Evolutionary conservation across 768 basidiomycete species (phyloP).

Genomic region (Hemileccinum rubropunctum): DNA sequence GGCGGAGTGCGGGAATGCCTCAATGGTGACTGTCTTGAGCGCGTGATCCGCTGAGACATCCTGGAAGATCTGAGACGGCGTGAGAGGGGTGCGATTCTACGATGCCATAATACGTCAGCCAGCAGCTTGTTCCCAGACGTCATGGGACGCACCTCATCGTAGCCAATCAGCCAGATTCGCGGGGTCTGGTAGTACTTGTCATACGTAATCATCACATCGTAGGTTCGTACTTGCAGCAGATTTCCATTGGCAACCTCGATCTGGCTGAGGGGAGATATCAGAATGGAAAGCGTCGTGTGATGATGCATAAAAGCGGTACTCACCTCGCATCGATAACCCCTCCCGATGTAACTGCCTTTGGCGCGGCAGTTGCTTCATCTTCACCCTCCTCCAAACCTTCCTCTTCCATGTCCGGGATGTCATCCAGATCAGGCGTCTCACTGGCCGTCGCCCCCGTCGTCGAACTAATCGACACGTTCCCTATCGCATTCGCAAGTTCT

Average conservation of each 20-base stretch:
- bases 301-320: constrained; percentile 14
- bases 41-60: constrained; percentile 98
- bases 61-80: constrained; percentile 90
- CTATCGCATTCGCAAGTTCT: constrained; percentile 43
- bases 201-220: constrained; percentile 99
- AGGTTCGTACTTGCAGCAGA: constrained; percentile 92
- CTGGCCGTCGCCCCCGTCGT: constrained; percentile 33
- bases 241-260: constrained; percentile 73
- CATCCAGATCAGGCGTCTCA: constrained; percentile 90
- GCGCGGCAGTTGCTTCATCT: constrained; percentile 80
- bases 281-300: background rate
- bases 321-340: constrained; percentile 50
- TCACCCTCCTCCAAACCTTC: constrained; percentile 85
- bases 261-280: constrained; percentile 39
- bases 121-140: constrained; percentile 1
- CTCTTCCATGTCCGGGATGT: constrained; percentile 99
- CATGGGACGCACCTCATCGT: constrained; percentile 78
- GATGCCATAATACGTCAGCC: background rate
- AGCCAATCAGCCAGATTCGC: constrained; percentile 95
- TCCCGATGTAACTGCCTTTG: constrained; percentile 38
- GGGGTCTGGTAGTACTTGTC: constrained; percentile 99
- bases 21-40: constrained; percentile 97
- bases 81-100: constrained; percentile 86
- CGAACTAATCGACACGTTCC: constrained; percentile 42
- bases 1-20: constrained; percentile 92